Conservation (phyloP, 2,329 filamentous ascomycete species). For the Botrytis aclada region DNA sequence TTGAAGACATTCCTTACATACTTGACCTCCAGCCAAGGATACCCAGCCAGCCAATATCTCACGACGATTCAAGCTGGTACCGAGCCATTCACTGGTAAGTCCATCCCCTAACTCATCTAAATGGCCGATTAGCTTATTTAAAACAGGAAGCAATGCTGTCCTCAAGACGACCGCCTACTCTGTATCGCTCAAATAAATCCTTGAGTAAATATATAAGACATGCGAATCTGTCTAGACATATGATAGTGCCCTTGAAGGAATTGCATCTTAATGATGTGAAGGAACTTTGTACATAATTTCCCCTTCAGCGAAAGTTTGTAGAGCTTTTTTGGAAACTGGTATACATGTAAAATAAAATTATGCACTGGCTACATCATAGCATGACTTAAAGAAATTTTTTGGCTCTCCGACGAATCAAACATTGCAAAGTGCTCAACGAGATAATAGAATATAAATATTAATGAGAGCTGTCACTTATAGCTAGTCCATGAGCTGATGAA, state of each 20-base stretch:
- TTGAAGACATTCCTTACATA: slow-evolving; percentile 57
- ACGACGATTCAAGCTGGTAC: slow-evolving; percentile 53
- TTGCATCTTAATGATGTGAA: neutral
- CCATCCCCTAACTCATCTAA: no score
- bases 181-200: slow-evolving; percentile 20
- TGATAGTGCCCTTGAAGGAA: no score
- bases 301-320: neutral
- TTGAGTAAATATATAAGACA: neutral
- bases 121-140: neutral
- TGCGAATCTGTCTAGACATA: no score
- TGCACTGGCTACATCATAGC: neutral
- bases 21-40: slow-evolving; percentile 47
- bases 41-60: slow-evolving; percentile 51
- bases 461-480: neutral
- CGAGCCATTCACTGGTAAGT: slow-evolving; percentile 50
- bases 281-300: neutral
- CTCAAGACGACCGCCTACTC: slow-evolving; percentile 43
- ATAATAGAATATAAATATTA: neutral
- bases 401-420: no score
- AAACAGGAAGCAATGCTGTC: slow-evolving; percentile 44
- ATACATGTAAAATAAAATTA: neutral
- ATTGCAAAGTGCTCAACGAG: neutral
- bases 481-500: no score
- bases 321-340: neutral
- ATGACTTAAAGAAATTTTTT: neutral